Conservation (phyloP, 371 early-diverging fungal species). For the Batrachochytrium dendrobatidis region DNA sequence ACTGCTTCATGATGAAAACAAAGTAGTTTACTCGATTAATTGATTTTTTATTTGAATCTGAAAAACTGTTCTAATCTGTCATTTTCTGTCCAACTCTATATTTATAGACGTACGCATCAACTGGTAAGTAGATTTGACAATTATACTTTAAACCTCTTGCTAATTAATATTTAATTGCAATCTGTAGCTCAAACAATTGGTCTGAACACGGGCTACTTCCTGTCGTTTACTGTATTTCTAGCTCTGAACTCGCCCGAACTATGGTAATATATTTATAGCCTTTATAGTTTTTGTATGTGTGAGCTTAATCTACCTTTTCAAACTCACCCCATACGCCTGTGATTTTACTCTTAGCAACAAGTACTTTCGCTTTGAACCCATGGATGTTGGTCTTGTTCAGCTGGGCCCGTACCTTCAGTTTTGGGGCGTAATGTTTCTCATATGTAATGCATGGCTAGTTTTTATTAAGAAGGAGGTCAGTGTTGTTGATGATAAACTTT, state of each 20-base stretch:
- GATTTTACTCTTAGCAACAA: slow-evolving; percentile 64
- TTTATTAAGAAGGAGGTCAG: slow-evolving; percentile 67
- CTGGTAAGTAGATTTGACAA: slow-evolving; percentile 7
- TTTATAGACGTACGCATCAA: slow-evolving; percentile 13
- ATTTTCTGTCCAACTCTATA: not conserved
- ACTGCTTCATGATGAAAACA: slow-evolving; percentile 76
- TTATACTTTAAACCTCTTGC: not conserved
- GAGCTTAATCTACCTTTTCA: not conserved
- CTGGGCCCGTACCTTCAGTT: slow-evolving; percentile 83
- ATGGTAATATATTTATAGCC: slow-evolving; percentile 25
- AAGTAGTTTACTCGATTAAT: slow-evolving; percentile 16
- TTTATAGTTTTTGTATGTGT: not conserved
- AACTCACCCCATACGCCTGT: not conserved
- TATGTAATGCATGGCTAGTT: slow-evolving; percentile 75
- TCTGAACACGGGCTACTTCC: slow-evolving; percentile 84
- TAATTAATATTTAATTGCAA: slow-evolving; percentile 39
- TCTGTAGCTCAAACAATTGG: slow-evolving; percentile 95
- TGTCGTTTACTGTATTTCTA: slow-evolving; percentile 93
- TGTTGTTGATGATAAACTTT: not conserved
- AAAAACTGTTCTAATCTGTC: not conserved
- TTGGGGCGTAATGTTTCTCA: slow-evolving; percentile 82
- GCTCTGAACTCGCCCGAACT: slow-evolving; percentile 91
- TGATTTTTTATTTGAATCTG: not conserved
- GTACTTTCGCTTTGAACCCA: slow-evolving; percentile 68
- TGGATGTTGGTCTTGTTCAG: slow-evolving; percentile 64